A percentile compares a stretch with the other conserved stretches of the same genome.
phyloP scores from a whole-genome alignment of 768 basidiomycete genomes.

The Mycena latifolia region DNA sequence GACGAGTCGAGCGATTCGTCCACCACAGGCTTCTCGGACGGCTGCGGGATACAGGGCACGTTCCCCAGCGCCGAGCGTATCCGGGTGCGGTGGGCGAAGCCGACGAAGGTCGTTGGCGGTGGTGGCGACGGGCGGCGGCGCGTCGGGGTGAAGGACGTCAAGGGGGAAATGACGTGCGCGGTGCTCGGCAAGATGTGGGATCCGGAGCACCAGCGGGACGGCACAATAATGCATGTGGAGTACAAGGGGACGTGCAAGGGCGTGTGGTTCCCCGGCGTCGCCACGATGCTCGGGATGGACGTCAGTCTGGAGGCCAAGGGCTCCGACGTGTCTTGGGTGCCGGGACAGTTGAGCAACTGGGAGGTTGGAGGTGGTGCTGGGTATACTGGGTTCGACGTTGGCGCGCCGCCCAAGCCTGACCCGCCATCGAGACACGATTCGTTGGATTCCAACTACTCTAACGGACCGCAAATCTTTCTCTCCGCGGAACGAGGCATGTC shows the following conservation, averaged over 20 bases:
- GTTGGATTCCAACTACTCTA: slow-evolving; percentile 55
- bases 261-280: slow-evolving; percentile 87
- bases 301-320: slow-evolving; percentile 76
- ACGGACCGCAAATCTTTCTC: slow-evolving; percentile 36
- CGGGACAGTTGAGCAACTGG: slow-evolving; percentile 67
- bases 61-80: slow-evolving; percentile 84
- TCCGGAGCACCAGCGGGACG: slow-evolving; percentile 56
- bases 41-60: slow-evolving; percentile 78
- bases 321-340: slow-evolving; percentile 77
- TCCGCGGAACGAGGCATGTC: slow-evolving; percentile 38
- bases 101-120: slow-evolving; percentile 58
- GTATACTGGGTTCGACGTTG: slow-evolving; percentile 79
- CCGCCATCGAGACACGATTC: slow-evolving; percentile 60
- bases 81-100: slow-evolving; percentile 84
- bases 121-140: slow-evolving; percentile 68
- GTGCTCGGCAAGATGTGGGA: slow-evolving; percentile 65
- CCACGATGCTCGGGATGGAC: slow-evolving; percentile 84
- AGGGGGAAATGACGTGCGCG: slow-evolving; percentile 73
- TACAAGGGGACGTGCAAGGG: slow-evolving; percentile 83
- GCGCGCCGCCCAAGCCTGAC: slow-evolving; percentile 49
- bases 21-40: slow-evolving; percentile 66
- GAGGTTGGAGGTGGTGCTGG: slow-evolving; percentile 71
- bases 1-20: slow-evolving; percentile 86
- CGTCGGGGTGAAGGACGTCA: slow-evolving; percentile 77
- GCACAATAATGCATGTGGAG: slow-evolving; percentile 73